A percentile compares a stretch with the other conserved stretches of the same genome.
phyloP scores from a whole-genome alignment of 805 yeast species.

The Wickerhamomyces chaumierensis region DNA sequence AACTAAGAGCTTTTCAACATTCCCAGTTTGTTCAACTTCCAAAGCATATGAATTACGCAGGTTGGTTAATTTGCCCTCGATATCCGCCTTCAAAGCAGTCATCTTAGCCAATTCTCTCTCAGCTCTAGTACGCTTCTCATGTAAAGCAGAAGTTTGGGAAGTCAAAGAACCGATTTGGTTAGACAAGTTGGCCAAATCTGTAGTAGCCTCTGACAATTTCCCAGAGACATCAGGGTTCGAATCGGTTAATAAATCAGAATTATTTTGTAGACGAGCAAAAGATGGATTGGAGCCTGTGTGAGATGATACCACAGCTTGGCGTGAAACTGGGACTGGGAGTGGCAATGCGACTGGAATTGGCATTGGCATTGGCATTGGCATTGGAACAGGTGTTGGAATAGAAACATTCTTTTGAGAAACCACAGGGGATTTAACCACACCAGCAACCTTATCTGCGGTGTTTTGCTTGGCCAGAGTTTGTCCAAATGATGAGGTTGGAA shows the following conservation, averaged over 20 bases:
- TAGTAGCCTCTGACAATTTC: slow-evolving; percentile 64
- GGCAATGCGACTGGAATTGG: slow-evolving; percentile 7
- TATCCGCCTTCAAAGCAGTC: slow-evolving; percentile 54
- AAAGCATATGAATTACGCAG: slow-evolving; percentile 64
- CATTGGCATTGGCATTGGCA: too few relatives aligned
- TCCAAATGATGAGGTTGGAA: slow-evolving; percentile 81
- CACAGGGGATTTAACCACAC: slow-evolving; percentile 9
- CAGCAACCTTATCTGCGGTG: slow-evolving; percentile 7
- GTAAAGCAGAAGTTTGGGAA: slow-evolving; percentile 58
- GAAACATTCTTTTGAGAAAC: neutral
- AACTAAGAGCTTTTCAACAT: slow-evolving; percentile 53
- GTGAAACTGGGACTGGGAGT: slow-evolving; percentile 2
- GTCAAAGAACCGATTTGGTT: slow-evolving; percentile 76
- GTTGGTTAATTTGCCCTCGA: slow-evolving; percentile 56
- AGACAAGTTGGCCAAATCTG: slow-evolving; percentile 78
- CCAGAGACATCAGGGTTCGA: slow-evolving; percentile 40
- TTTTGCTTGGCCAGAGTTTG: slow-evolving; percentile 37
- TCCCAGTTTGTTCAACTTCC: slow-evolving; percentile 66
- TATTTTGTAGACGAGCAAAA: slow-evolving; percentile 4
- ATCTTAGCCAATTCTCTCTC: slow-evolving; percentile 68
- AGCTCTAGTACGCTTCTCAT: slow-evolving; percentile 62
- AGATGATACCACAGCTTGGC: slow-evolving; percentile 4
- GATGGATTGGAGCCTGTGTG: slow-evolving; percentile 2
- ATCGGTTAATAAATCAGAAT: slow-evolving; percentile 46
- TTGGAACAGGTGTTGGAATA: slow-evolving; percentile 9